Percentiles rank a stretch among this genome's conserved stretches.
Evolutionary conservation across 257 asterid genomes (phyloP).

Genomic region (Anisodus tanguticus): DNA sequence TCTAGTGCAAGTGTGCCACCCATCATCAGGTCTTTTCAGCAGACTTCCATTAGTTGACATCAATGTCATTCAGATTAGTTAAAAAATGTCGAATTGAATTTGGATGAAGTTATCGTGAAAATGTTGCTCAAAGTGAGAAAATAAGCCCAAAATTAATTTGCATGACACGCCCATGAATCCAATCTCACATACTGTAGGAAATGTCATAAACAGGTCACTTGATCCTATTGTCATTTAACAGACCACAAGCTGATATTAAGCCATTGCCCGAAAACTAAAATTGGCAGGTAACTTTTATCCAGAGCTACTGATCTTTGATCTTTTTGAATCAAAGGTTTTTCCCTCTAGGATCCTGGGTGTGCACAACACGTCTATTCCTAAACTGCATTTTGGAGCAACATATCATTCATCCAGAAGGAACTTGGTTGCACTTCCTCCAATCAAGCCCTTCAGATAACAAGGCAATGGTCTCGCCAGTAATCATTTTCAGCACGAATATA

Average conservation of each 20-base stretch:
- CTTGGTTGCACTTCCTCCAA: background rate
- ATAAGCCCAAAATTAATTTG: no score
- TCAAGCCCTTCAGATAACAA: background rate
- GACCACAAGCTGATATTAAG: no score
- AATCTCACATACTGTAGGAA: no score
- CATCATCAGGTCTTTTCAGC: background rate
- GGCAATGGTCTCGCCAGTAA: background rate
- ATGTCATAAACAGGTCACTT: no score
- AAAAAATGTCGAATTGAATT: no score
- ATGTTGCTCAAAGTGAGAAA: no score
- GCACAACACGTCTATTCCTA: background rate
- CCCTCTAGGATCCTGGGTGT: background rate
- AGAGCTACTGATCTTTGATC: no score
- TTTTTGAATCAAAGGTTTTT: background rate
- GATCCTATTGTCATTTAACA: no score
- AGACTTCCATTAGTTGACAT: background rate
- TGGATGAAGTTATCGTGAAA: no score
- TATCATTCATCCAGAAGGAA: background rate
- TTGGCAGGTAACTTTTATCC: background rate
- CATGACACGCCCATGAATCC: no score
- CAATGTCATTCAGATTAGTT: background rate
- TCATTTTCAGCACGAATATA: background rate
- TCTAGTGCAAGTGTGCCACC: no score
- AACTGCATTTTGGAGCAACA: slow-evolving; percentile 1
- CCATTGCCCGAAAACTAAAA: background rate